Evolutionary conservation across 768 basidiomycete species (phyloP), one percentile per base, ranked within the genome.

Genomic region (Russula dissimulans): DNA sequence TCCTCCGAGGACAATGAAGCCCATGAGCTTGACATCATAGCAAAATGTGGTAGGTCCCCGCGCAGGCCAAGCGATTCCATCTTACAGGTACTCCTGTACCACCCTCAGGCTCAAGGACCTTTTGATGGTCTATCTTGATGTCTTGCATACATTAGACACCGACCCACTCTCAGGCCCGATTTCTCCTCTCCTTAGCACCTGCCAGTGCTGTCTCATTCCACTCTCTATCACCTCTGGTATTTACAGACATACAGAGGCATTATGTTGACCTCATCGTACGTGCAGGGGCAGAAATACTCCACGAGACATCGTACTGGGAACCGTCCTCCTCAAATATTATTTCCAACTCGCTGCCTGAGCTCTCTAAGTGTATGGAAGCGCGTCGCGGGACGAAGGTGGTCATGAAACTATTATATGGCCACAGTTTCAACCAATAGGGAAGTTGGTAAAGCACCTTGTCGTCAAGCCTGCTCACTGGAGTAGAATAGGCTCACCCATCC

Each of bases 171-270:
- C 78, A 1, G 81, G 81, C 10, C 72, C 85, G 60, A 78, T 80
- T 51, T 81, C 84, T 1, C 86, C 82, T 7, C 73, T 88, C n/a
- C 71, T 87, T 54, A 85, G 79, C 22, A 26, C 22, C 22, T 26
- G 22, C 22, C 22, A 26, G 1, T 77, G 79, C 9, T 80, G 83
- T 7, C 82, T 84, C 15, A 78, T 86, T 36, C 86, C 84, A 14
- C 72, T 86, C 39, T 74, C 79, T 8, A 78, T 87, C 65, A 74
- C 86, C 65, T 85, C 84, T 17, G 71, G 82, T 48, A 83, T 86
- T 46, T 84, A n/a, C 87, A 0, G 87, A 88, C 66, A 88, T 87
- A 65, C 84, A 86, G 77, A 76, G 79, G 54, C 86, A 88, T 66
- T 84, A 86, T 71, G 75, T 78, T 22, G 79, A 83, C 49, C 74